Percentiles rank a stretch among this genome's conserved stretches.
These are phyloP conservation scores for Pseudogymnoascus sp. DNA, from an alignment of 2,329 filamentous ascomycete species.

Conservation along the genomic window DNA sequence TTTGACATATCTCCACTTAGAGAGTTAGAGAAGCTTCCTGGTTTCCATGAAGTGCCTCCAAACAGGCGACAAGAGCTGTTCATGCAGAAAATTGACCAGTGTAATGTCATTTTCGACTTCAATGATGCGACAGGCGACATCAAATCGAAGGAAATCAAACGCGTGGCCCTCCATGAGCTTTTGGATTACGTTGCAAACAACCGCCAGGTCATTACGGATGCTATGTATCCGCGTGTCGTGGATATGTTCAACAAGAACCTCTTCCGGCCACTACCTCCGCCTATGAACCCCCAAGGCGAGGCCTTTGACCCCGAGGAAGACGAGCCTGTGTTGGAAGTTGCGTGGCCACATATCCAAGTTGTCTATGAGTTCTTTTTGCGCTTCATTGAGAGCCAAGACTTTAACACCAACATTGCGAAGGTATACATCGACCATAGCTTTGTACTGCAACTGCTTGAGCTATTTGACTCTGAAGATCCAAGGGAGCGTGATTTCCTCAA, in stretches of 20 bases:
- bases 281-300: conserved; percentile 95
- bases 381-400: conserved; percentile 98
- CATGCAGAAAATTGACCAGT: conserved; percentile 99
- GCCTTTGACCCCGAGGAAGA: conserved; percentile 98
- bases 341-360: conserved; percentile 98
- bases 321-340: conserved; percentile 93
- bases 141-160: conserved; percentile 99
- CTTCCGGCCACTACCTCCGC: conserved; percentile 92
- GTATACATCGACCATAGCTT: conserved; percentile 98
- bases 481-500: conserved; percentile 95
- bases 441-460: conserved; percentile 88
- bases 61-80: conserved; percentile 93
- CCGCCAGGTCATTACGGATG: conserved; percentile 93
- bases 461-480: conserved; percentile 97
- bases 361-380: conserved; percentile 99
- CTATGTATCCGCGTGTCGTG: conserved; percentile 96
- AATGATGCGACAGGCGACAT: conserved; percentile 97
- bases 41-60: conserved; percentile 94
- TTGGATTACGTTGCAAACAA: conserved; percentile 99
- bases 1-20: conserved; percentile 97
- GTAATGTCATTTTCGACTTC: conserved; percentile 99
- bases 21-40: conserved; percentile 92
- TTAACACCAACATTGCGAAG: conserved; percentile 99
- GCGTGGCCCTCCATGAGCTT: conserved; percentile 87
- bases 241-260: conserved; percentile 99